Base-by-base conservation (phyloP, 2,329 filamentous ascomycete genomes). In the Ophiostoma montium region DNA sequence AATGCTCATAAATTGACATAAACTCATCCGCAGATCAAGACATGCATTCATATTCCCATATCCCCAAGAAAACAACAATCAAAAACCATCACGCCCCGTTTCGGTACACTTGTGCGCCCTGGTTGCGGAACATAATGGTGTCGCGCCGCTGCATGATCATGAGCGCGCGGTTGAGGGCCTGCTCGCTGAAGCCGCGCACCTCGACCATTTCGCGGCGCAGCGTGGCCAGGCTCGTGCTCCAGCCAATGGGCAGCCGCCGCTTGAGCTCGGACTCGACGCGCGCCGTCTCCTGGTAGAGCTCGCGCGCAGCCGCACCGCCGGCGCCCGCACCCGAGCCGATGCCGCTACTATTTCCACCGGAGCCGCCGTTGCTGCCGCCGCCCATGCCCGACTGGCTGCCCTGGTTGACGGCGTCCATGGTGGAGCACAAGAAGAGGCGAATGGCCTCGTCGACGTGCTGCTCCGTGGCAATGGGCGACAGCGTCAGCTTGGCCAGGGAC, bases 391-490 rank as follows among this genome's bases (percentile, higher is more conserved):
- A 18, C 50, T 55, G 52, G 57, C 84, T 82, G 52, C 89, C 90
- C 59, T 94, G 87, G 52, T 86, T 90, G 50, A 96, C 88, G 8
- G 92, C 92, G 61, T 98, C 90, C 92, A 98, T 96, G 50, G 92
- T 98, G 3, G 83, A 89, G 56, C 89, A 92, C 30, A 98, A 71
- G 80, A 98, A 98, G 15, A 98, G 76, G 0, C 92, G 83, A 59
- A 98, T 98, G 2, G 92, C 92, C 68, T 98, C 92, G 60, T 98
- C 90, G 47, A 98, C 92, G 61, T 98, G 92, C 43, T 79, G 74
- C 64, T 95, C 90, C 0, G 84, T 89, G 2, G 90, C 92, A 38
- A 95, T 74, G 3, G 89, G 82, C 0, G 84, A 86, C 9, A 98
- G 76, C 0, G 84, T 81, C 39, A 98, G 72, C 65, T 98, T 98